Evolutionary conservation across 2,329 filamentous ascomycete genomes (phyloP).

Genomic region (Phyllosticta paracitricarpa): DNA sequence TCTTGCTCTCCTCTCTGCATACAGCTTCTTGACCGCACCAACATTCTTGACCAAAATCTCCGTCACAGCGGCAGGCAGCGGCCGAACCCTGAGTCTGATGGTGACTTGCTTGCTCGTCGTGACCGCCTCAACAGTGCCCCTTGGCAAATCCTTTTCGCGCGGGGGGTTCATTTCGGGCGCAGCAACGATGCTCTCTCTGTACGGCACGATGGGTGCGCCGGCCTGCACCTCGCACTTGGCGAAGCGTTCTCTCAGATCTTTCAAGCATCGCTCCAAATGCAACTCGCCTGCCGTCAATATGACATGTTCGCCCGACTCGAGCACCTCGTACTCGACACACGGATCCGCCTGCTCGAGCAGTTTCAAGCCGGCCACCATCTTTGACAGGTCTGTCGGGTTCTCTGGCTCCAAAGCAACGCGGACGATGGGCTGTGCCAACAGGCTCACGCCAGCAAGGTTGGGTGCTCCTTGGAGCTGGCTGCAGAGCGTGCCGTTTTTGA

Average conservation of each 20-base stretch:
- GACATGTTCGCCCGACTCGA: conserved; percentile 89
- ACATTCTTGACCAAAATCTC: conserved; percentile 77
- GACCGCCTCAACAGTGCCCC: conserved; percentile 64
- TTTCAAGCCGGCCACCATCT: conserved; percentile 83
- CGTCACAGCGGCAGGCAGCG: conserved; percentile 67
- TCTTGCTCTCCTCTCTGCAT: conserved; percentile 55
- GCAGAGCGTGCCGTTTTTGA: conserved; percentile 91
- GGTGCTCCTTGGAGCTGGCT: conserved; percentile 76
- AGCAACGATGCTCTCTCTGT: conserved; percentile 81
- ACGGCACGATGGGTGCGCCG: conserved; percentile 89
- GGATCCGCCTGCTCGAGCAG: conserved; percentile 91
- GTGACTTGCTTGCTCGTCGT: conserved; percentile 82
- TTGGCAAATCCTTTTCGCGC: conserved; percentile 72
- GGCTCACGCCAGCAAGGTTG: conserved; percentile 78
- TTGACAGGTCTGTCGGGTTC: conserved; percentile 82
- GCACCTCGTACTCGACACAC: conserved; percentile 89
- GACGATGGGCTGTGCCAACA: conserved; percentile 82
- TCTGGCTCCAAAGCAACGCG: conserved; percentile 90
- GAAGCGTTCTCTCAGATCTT: conserved; percentile 85
- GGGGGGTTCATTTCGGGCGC: conserved; percentile 88
- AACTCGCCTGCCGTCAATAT: conserved; percentile 88
- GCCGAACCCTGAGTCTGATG: conserved; percentile 65
- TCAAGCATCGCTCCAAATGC: conserved; percentile 86
- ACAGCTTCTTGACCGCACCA: conserved; percentile 67
- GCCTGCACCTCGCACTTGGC: conserved; percentile 91